Percentiles rank a stretch among this genome's conserved stretches.
Conservation (phyloP, 176 grass and related monocot genomes). For the Phragmites australis region DNA sequence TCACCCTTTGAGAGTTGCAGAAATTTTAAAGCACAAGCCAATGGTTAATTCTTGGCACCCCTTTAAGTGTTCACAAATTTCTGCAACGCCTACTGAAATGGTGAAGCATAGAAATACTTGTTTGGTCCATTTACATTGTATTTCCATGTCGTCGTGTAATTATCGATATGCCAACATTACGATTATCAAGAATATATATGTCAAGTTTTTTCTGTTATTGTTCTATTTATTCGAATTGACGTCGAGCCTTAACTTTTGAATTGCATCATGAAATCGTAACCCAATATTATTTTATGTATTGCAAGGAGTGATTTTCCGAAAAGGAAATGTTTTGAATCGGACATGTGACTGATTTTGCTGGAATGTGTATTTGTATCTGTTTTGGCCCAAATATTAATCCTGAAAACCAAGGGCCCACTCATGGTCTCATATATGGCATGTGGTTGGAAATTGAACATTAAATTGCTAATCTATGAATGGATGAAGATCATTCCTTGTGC, state of each 20-base stretch:
- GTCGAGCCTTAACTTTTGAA: background rate
- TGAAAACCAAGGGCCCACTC: background rate
- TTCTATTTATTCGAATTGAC: background rate
- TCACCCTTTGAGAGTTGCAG: background rate
- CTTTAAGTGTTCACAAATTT: background rate
- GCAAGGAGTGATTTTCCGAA: background rate
- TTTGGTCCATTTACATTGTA: background rate
- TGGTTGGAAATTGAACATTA: background rate
- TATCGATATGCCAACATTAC: background rate
- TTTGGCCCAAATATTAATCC: background rate
- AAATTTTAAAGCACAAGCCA: background rate
- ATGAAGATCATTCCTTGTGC: too few relatives aligned
- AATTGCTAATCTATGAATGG: background rate
- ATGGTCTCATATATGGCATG: background rate
- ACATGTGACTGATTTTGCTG: background rate
- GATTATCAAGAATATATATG: background rate
- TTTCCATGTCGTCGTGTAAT: background rate
- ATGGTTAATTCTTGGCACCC: background rate
- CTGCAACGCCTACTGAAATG: background rate
- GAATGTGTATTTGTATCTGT: background rate
- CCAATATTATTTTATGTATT: background rate
- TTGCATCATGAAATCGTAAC: background rate
- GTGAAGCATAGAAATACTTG: conserved; percentile 18
- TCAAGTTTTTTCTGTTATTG: too few relatives aligned
- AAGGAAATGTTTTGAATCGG: background rate